Evolutionary conservation across 495 filamentous ascomycete species (phyloP).

Genomic region (Immersiella caudata): DNA sequence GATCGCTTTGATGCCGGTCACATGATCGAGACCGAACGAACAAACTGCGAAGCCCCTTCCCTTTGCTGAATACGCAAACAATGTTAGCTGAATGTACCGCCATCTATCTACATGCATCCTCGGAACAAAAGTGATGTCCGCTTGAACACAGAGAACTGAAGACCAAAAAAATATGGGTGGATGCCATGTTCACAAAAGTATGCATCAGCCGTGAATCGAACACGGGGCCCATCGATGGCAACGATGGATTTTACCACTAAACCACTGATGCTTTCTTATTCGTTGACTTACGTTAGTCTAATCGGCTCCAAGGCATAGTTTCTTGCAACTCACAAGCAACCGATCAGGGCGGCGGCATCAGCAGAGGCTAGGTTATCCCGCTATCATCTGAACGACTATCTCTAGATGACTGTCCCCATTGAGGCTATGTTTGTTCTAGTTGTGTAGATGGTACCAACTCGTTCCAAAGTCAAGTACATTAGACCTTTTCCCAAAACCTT

Average conservation of each 20-base stretch:
- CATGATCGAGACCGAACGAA: neutral
- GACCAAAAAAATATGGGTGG: neutral
- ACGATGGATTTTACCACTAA: conserved; percentile 40
- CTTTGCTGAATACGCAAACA: no score
- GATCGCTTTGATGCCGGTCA: neutral
- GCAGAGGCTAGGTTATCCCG: neutral
- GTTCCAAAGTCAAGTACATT: neutral
- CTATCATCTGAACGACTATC: neutral
- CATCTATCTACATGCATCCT: no score
- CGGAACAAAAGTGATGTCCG: no score
- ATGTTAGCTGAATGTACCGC: no score
- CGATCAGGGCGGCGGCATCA: neutral
- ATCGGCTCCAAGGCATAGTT: neutral
- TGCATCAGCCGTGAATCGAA: conserved; percentile 57
- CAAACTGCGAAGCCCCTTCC: neutral
- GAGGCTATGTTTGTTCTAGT: neutral
- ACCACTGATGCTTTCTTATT: conserved; percentile 36
- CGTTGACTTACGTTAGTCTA: neutral
- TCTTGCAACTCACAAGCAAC: neutral
- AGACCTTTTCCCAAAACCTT: neutral
- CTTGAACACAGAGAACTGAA: neutral
- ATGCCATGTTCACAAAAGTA: neutral
- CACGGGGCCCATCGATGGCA: conserved; percentile 53
- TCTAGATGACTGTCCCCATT: neutral
- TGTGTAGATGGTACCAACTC: neutral